Conservation (phyloP, 371 early-diverging fungal species). For the Mortierella sp. region DNA sequence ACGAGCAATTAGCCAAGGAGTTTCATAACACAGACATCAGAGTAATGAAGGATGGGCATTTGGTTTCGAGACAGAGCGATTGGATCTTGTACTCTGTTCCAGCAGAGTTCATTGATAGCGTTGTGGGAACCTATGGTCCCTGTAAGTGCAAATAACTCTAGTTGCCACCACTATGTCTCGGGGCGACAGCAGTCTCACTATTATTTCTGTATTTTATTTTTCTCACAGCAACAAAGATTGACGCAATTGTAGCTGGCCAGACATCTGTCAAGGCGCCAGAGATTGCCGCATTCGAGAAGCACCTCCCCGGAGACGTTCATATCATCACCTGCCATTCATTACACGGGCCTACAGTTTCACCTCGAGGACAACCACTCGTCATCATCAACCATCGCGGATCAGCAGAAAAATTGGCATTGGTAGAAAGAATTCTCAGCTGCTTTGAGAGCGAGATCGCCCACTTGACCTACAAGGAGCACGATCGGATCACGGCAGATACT, state of each 20-base stretch:
- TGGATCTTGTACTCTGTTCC: slow-evolving; percentile 96
- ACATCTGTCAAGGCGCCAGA: slow-evolving; percentile 97
- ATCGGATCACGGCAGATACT: slow-evolving; percentile 96
- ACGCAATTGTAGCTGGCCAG: slow-evolving; percentile 88
- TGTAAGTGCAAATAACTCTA: slow-evolving; percentile 60
- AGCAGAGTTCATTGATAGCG: slow-evolving; percentile 86
- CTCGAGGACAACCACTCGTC: slow-evolving; percentile 89
- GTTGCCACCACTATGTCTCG: neutral
- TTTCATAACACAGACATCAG: slow-evolving; percentile 71
- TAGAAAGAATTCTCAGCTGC: slow-evolving; percentile 74
- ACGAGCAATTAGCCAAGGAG: slow-evolving; percentile 72
- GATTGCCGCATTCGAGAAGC: slow-evolving; percentile 86
- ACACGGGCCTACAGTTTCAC: slow-evolving; percentile 93
- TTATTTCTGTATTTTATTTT: neutral
- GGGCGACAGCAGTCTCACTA: neutral
- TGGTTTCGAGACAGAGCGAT: slow-evolving; percentile 87
- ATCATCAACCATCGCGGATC: slow-evolving; percentile 83
- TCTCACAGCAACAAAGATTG: slow-evolving; percentile 83
- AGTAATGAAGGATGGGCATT: slow-evolving; percentile 85
- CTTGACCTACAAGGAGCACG: slow-evolving; percentile 88
- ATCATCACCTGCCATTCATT: slow-evolving; percentile 96
- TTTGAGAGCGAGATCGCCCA: slow-evolving; percentile 87
- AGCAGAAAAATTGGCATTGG: slow-evolving; percentile 71
- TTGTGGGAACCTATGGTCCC: slow-evolving; percentile 88
- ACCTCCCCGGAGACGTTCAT: slow-evolving; percentile 89